Evolutionary conservation across 345 rosid species (phyloP).

Genomic region (Rubroshorea leprosula): DNA sequence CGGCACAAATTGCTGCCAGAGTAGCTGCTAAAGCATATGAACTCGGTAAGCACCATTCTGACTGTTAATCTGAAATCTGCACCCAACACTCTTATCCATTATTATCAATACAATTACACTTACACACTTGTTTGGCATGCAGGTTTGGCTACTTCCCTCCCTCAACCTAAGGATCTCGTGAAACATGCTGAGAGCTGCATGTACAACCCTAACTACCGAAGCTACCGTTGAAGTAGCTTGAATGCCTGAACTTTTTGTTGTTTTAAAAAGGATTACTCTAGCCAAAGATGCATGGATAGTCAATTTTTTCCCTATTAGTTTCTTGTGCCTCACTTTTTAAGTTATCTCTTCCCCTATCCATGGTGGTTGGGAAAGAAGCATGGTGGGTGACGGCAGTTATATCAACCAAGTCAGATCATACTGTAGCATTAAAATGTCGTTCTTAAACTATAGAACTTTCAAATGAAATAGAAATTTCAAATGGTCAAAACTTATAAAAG

Average conservation of each 20-base stretch:
- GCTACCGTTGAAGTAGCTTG: slow-evolving; percentile 40
- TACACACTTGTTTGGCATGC: slow-evolving; percentile 17
- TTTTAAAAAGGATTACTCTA: not conserved
- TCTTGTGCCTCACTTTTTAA: not conserved
- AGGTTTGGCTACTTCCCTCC: slow-evolving; percentile 89
- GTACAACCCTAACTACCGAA: slow-evolving; percentile 80
- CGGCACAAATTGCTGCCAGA: slow-evolving; percentile 82
- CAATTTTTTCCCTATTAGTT: not conserved
- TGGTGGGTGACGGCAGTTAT: not conserved
- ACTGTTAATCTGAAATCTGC: not conserved
- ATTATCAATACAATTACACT: too few species aligned
- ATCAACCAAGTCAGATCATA: not conserved
- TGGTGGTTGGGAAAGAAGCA: too few species aligned
- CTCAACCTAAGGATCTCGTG: slow-evolving; percentile 69
- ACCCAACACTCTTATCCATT: not conserved
- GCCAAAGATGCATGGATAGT: not conserved
- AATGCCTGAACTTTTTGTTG: not conserved
- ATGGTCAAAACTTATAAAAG: too few species aligned
- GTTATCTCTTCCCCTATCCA: not conserved
- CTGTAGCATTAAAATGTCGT: not conserved
- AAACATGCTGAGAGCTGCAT: slow-evolving; percentile 82
- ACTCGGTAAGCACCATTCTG: slow-evolving; percentile 50
- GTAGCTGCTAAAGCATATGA: slow-evolving; percentile 93
- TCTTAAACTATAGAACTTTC: not conserved
- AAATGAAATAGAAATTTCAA: not conserved